Base-by-base conservation (phyloP, 192 early-diverging fungal species). In the Chytriomyces sp. region DNA sequence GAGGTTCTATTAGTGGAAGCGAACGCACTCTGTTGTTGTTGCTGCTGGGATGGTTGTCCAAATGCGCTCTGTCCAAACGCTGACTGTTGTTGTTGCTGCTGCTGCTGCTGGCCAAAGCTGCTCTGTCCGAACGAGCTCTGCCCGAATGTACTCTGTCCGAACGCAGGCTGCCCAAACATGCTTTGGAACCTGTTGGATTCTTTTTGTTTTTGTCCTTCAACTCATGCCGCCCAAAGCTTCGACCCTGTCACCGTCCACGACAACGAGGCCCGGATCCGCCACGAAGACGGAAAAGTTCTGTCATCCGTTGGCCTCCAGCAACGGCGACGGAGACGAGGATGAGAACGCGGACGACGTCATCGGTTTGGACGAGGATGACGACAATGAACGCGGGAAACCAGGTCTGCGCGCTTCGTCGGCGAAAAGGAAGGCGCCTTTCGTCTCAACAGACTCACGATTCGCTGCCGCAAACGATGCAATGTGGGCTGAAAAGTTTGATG, bases 371-470 rank as follows among this genome's bases (percentile, higher is more conserved):
- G 44, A 52, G 10, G 32, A 34, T 39, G 60, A 62, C 1, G 34
- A 53, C 32, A 32, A 41, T 17, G 33, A 68, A 6, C 25, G 17
- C 31, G 12, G 62, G 22, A 64, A 68, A 25, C 65, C 65, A 12
- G 65, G 54, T 8, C 33, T 56, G 14, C 25, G 25, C 10, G 28
- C 8, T 5, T 26, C 19, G n/a, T 34, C 10, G 19, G 28, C n/a
- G 14, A 65, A 41, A 41, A 39, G 37, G 37, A 25, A 28, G 8
- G 56, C 26, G 30, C 33, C 30, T 19, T 36, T n/a, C n/a, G 39
- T 33, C 22, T 44, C 39, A 25, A 5, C n/a, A 17, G 65, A 68
- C 55, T 39, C 65, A n/a, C 49, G 65, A 19, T 68, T 68, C 34
- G 49, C 65, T 34, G 54, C 65, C 17, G 65, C 49, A 1, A 68